Evolutionary conservation across 2,329 filamentous ascomycete species (phyloP).

Genomic region (Fusarium pininemorale): DNA sequence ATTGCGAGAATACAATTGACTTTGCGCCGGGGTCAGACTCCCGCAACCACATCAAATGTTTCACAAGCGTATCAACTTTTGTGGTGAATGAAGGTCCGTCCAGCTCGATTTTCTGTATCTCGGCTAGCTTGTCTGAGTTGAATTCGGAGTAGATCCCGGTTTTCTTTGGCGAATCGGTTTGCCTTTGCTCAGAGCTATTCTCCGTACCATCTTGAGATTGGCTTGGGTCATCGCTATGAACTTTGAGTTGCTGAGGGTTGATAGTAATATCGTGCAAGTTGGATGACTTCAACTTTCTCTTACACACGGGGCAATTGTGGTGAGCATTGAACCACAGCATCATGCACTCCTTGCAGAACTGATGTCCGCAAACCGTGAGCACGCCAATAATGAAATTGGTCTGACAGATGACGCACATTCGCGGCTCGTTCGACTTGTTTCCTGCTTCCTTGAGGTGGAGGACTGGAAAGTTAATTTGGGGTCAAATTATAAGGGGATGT

Average conservation of each 20-base stretch:
- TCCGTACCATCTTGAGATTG: conserved; percentile 9
- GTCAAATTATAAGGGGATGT: background rate
- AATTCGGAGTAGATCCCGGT: conserved; percentile 80
- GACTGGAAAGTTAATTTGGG: conserved; percentile 49
- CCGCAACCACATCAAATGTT: conserved; percentile 87
- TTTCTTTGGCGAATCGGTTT: conserved; percentile 42
- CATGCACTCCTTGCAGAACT: conserved; percentile 92
- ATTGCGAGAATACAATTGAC: conserved; percentile 92
- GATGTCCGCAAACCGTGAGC: conserved; percentile 88
- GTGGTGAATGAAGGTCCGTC: conserved; percentile 80
- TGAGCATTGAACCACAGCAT: conserved; percentile 78
- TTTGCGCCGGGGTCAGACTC: conserved; percentile 87
- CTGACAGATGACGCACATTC: conserved; percentile 88
- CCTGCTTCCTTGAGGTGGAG: conserved; percentile 65
- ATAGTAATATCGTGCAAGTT: conserved; percentile 89
- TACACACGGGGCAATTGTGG: conserved; percentile 86
- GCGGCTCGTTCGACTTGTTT: conserved; percentile 68
- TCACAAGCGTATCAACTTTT: conserved; percentile 84
- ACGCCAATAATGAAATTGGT: conserved; percentile 79
- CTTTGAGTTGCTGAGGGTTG: conserved; percentile 77
- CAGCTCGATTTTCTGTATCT: conserved; percentile 86
- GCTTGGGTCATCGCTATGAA: conserved; percentile 56
- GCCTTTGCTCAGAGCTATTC: conserved; percentile 24
- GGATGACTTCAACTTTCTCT: conserved; percentile 67
- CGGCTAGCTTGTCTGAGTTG: conserved; percentile 72